A percentile compares a stretch with the other conserved stretches of the same genome.
phyloP scores from a whole-genome alignment of 2,329 filamentous ascomycete species.

The Dactylellina parvicollis region DNA sequence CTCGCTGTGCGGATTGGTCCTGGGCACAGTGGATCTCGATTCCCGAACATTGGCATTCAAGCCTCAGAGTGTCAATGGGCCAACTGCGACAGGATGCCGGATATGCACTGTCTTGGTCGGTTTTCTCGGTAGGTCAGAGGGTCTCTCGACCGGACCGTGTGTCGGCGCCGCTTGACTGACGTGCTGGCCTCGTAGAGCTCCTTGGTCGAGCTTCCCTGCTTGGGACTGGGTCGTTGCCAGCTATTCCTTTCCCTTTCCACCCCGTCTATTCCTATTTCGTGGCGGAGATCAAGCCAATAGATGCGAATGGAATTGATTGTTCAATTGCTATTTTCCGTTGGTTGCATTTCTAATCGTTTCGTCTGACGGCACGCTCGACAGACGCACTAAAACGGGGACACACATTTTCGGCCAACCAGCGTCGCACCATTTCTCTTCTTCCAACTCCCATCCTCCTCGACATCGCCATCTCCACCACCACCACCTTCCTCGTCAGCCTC shows the following conservation, averaged over 20 bases:
- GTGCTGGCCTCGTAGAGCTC: conserved; percentile 19
- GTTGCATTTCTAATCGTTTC: conserved; percentile 23
- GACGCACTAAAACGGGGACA: background rate
- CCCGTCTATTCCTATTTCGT: conserved; percentile 23
- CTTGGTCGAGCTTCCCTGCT: conserved; percentile 25
- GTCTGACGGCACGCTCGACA: conserved; percentile 6
- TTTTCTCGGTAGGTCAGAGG: background rate
- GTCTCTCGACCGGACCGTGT: conserved; percentile 1
- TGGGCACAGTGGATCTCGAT: conserved; percentile 25
- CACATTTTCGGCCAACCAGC: conserved; percentile 26
- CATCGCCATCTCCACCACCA: background rate
- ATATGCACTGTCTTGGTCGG: background rate
- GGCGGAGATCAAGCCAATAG: conserved; percentile 13
- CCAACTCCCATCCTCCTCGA: background rate
- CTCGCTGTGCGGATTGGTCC: conserved; percentile 1
- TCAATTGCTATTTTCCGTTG: conserved; percentile 14
- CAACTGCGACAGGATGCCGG: background rate
- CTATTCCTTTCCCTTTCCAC: background rate
- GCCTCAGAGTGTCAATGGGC: background rate
- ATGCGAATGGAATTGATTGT: conserved; percentile 10
- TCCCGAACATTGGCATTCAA: conserved; percentile 40
- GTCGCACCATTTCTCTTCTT: conserved; percentile 26
- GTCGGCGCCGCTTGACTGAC: conserved; percentile 9
- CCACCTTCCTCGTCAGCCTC: conserved; percentile 7
- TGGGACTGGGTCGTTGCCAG: background rate